Percentiles rank a stretch among this genome's conserved stretches.
Conservation (phyloP, 192 early-diverging fungal species). For the Umbelopsis vinacea region DNA sequence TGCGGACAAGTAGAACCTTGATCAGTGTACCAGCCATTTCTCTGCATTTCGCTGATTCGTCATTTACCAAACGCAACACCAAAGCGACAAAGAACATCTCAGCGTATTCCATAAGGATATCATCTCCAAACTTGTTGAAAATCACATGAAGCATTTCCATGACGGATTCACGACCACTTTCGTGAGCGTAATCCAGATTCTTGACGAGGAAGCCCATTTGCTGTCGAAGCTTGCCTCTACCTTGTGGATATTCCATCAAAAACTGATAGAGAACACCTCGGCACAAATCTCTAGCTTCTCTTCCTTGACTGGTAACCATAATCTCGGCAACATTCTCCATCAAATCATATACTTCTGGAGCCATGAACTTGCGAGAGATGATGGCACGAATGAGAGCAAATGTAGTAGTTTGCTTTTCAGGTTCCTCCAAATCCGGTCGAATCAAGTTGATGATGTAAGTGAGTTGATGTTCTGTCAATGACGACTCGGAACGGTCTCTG, state of each 20-base stretch:
- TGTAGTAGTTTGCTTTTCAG: slow-evolving; percentile 79
- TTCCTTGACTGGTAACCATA: slow-evolving; percentile 87
- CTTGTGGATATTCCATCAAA: slow-evolving; percentile 95
- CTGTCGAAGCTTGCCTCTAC: slow-evolving; percentile 75
- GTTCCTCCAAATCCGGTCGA: slow-evolving; percentile 87
- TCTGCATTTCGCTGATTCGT: slow-evolving; percentile 91
- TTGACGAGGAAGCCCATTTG: slow-evolving; percentile 89
- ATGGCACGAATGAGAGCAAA: slow-evolving; percentile 91
- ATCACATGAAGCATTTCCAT: slow-evolving; percentile 86
- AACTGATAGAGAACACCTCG: slow-evolving; percentile 86
- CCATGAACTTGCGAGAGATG: slow-evolving; percentile 81
- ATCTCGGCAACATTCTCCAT: slow-evolving; percentile 81
- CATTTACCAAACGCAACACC: slow-evolving; percentile 85
- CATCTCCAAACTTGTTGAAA: slow-evolving; percentile 79
- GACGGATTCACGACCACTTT: slow-evolving; percentile 90
- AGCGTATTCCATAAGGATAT: slow-evolving; percentile 70
- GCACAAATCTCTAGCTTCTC: slow-evolving; percentile 80
- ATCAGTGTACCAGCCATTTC: slow-evolving; percentile 84
- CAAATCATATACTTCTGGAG: slow-evolving; percentile 92
- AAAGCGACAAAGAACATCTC: slow-evolving; percentile 88
- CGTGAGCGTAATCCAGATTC: slow-evolving; percentile 90
- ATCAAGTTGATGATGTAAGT: slow-evolving; percentile 79
- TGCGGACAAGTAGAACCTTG: slow-evolving; percentile 64
- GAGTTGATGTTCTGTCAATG: slow-evolving; percentile 77
- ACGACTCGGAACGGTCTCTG: slow-evolving; percentile 71